Evolutionary conservation across 176 grass and related monocot species (phyloP).

Genomic region (Musa schizocarpa): DNA sequence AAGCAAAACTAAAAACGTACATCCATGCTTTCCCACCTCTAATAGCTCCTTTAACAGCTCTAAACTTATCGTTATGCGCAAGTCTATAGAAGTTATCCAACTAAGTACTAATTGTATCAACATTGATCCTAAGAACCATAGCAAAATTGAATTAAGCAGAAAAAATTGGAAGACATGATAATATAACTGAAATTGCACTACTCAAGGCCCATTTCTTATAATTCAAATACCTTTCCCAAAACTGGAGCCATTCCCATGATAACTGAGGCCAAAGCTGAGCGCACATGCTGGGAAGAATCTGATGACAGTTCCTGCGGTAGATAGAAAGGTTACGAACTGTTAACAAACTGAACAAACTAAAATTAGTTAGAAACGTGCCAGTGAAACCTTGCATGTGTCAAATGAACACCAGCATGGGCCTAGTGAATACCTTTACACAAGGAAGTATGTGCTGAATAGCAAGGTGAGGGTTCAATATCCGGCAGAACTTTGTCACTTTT

Average conservation of each 20-base stretch:
- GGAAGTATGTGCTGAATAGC: constrained; percentile 87
- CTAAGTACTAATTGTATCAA: too few species aligned
- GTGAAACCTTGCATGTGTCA: background rate
- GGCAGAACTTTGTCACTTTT: constrained; percentile 91
- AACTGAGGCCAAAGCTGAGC: constrained; percentile 93
- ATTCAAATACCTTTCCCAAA: constrained; percentile 64
- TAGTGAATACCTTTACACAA: constrained; percentile 57
- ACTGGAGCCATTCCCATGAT: constrained; percentile 99
- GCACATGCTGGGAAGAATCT: constrained; percentile 94
- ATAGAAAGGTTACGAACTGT: background rate
- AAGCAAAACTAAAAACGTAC: too few species aligned
- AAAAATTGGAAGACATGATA: too few species aligned
- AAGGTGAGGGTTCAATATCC: constrained; percentile 58
- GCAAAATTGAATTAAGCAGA: too few species aligned
- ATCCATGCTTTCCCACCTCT: too few species aligned
- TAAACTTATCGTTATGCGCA: too few species aligned
- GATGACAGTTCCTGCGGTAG: constrained; percentile 58
- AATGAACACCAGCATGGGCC: background rate
- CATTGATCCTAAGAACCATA: too few species aligned
- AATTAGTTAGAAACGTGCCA: background rate
- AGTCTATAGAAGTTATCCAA: too few species aligned
- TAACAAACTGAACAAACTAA: background rate
- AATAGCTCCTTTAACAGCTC: too few species aligned
- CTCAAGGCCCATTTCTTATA: background rate
- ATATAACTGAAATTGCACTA: too few species aligned